Base-by-base conservation (phyloP, 1,284 basidiomycete genomes). In the Abortiporus biennis region DNA sequence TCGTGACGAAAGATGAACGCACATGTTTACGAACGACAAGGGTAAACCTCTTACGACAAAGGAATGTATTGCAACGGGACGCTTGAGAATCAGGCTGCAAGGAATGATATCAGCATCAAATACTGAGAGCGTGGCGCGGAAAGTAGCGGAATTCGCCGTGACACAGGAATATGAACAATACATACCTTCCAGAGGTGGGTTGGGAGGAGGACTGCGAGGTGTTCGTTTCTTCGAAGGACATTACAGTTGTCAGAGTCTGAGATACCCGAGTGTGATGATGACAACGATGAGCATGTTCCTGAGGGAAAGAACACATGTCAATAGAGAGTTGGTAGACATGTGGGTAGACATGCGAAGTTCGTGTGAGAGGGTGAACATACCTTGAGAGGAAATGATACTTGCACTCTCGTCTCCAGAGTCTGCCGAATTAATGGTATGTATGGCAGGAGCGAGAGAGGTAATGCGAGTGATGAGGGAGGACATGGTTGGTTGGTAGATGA, bases 1-100 rank as follows among this genome's bases (percentile, higher is more conserved):
- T 48, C 44, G 43, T 24, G 45, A 49, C 30, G 47, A 43, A 40
- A 20, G 4, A 21, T 30, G 29, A 17, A 69, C 80, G 54, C 56
- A 83, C 80, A 57, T 87, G 84, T 63, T 76, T 75, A 48, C 84
- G 81, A 50, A 85, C 80, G 38, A 80, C 72, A 46, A 87, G 57
- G 44, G 75, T 70, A 59, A 88, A 88, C 35, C 57, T 58, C 50
- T 72, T 67, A 44, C 68, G 68, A 62, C 85, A 88, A 50, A 74
- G 71, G 48, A 85, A 81, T 54, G 74, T 83, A 65, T 88, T 84
- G 65, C 85, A 88, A 36, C 61, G 56, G 4, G 71, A 52, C 6
- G 85, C 74, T 15, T 74, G 61, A 6, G 68, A 66, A 59, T 88
- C 85, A 38, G 79, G 70, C 78, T 83, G 54, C 22, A 16, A 29